Evolutionary conservation across 768 basidiomycete species (phyloP), one percentile per base, ranked within the genome.

Genomic region (Hygrocybe punicea): DNA sequence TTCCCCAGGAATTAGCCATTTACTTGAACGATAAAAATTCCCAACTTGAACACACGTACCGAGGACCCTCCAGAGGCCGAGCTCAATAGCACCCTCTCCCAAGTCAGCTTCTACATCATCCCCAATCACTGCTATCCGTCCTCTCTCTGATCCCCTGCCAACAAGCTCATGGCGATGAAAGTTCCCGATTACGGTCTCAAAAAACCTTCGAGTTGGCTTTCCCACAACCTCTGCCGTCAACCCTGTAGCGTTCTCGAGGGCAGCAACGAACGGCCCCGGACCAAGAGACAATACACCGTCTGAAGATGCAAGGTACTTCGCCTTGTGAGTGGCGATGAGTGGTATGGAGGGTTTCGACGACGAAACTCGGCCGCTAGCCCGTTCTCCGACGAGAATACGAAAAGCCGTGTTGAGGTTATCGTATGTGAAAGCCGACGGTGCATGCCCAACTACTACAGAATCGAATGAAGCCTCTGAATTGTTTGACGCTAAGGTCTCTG

Each of bases 61-160:
- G 19, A 90, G 72, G 7, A 86, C 77, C 34, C 87, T 69, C 78
- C 79, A 82, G 40, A 90, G 66, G 2, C 83, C 81, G 1, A 88
- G 73, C 52, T 84, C 82, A 2, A 77, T 54, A 4, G 85, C 84
- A 1, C 85, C 87, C 3, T 74, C 80, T 1, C 86, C 85, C 16
- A 88, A 75, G 68, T 89, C 88, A 33, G 81, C 79, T 42, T 76
- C 74, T 1, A 82, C 71, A 62, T 90, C 88, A 66, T 89, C 88
- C 6, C 87, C 87, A 29, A 88, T 77, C 50, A 89, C 75, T 1
- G 77, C 82, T 23, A 82, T 74, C 49, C 65, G 63, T 51, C 71
- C 65, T 40, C 68, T 62, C 29, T 59, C 48, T 16, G 47, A 24
- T 7, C 51, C 33, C 51, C 57, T 29, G 6, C 29, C n/a, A 11